Base-by-base conservation (phyloP, 129 eudicot species). In the Gnaphalium uliginosum region DNA sequence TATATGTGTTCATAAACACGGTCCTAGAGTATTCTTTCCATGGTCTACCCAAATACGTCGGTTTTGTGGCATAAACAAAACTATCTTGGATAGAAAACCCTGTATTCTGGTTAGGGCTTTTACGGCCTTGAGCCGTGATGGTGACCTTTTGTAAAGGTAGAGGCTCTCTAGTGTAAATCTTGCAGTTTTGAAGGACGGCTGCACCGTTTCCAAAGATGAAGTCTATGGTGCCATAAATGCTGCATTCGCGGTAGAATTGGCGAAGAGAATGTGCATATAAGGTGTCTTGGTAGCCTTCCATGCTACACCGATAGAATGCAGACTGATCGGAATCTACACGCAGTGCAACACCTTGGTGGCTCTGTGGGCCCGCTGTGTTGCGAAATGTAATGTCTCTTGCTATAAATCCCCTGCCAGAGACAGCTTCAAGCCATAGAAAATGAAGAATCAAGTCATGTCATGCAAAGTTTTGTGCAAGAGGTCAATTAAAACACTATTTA, bases 271-370 rank as follows among this genome's bases (percentile, higher is more conserved):
- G 98, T 19, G 88, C 89, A 62, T 93, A 93, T 57, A 93, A 96
- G 6, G 96, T 93, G 89, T 90, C 98, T 79, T 93, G 97, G 84
- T 86, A 85, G 48, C 98, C 98, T 65, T 93, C 98, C 92, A 93
- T 93, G 88, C 96, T 93, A 76, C 98, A 93, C 1, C 96, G 82
- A 69, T 72, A 93, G 69, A 93, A 88, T 30, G 93, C 96, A 0
- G 98, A 93, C 19, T 88, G 93, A 70, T 90, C 97, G 2, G 96
- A 93, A 79, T 93, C 96, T 0, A 93, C 91, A 5, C 98, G 93
- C 2, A 93, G 92, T 7, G 98, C 98, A 4, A 90, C 97, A 6
- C 88, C 97, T 60, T 93, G 96, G 85, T 78, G 91, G 76, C 33
- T 85, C 7, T 77, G 82, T 0, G 98, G 97, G 46, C 98, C 98